phyloP scores from a whole-genome alignment of 2,329 filamentous ascomycete genomes.

The Paecilomyces niveus region DNA sequence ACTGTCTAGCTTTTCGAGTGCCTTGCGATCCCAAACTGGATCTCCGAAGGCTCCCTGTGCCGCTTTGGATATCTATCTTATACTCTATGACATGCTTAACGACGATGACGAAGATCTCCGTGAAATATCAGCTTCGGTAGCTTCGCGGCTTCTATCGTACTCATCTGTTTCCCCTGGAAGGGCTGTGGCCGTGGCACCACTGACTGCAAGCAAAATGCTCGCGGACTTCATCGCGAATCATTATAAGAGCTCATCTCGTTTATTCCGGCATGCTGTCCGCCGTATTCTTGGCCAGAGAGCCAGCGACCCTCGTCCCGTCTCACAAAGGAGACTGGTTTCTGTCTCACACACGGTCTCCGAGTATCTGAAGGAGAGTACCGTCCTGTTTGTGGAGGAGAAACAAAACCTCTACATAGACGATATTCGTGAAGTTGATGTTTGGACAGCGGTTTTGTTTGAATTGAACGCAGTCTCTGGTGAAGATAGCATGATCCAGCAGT shows the following conservation, averaged over 20 bases:
- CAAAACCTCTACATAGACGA: constrained; percentile 92
- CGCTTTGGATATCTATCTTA: constrained; percentile 53
- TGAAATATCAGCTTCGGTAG: constrained; percentile 47
- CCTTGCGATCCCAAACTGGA: constrained; percentile 34
- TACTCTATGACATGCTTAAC: constrained; percentile 68
- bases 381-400: constrained; percentile 79
- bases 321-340: constrained; percentile 10
- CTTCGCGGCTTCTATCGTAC: constrained; percentile 30
- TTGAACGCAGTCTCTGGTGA: constrained; percentile 19
- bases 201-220: constrained; percentile 41
- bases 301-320: constrained; percentile 13
- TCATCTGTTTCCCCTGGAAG: constrained; percentile 20
- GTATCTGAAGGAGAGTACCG: constrained; percentile 30
- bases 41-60: constrained; percentile 15
- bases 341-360: constrained; percentile 24
- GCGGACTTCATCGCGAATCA: constrained; percentile 25
- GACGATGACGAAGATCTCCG: constrained; percentile 92
- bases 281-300: constrained; percentile 31
- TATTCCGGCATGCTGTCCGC: constrained; percentile 29
- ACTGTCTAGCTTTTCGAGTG: constrained; percentile 23
- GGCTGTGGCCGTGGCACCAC: constrained; percentile 36
- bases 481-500: constrained; percentile 10
- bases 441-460: constrained; percentile 48
- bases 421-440: constrained; percentile 64
- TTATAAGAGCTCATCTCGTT: constrained; percentile 23